These are phyloP conservation scores for Arabidopsis suecica DNA, from an alignment of 345 rosid species.

Conservation along the genomic window DNA sequence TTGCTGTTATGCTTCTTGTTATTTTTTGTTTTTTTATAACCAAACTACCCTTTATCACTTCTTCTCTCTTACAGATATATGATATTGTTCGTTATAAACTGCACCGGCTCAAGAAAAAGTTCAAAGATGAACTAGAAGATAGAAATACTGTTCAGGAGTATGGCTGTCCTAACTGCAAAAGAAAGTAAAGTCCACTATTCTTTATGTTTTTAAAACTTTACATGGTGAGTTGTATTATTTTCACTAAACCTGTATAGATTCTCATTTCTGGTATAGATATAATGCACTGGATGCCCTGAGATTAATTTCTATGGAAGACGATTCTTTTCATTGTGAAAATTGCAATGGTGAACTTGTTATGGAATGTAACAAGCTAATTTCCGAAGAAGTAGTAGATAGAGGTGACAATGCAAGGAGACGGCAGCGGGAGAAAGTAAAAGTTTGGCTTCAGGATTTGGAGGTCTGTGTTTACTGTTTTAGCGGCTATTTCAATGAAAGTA, in stretches of 20 bases:
- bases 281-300: slow-evolving; percentile 82
- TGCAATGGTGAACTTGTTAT: slow-evolving; percentile 90
- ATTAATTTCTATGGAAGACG: slow-evolving; percentile 65
- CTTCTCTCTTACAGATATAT: slow-evolving; percentile 62
- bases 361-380: slow-evolving; percentile 77
- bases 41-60: slow-evolving; percentile 3
- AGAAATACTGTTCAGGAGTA: slow-evolving; percentile 88
- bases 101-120: slow-evolving; percentile 71
- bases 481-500: not conserved
- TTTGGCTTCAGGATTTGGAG: slow-evolving; percentile 57
- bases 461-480: not conserved
- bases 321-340: slow-evolving; percentile 80
- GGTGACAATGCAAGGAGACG: slow-evolving; percentile 78
- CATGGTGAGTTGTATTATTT: not conserved
- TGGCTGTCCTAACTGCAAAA: slow-evolving; percentile 80
- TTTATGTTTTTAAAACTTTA: slow-evolving; percentile 4
- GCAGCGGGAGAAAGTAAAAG: slow-evolving; percentile 61
- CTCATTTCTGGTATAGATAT: slow-evolving; percentile 56
- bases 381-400: slow-evolving; percentile 51
- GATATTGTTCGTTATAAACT: slow-evolving; percentile 79
- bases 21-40: slow-evolving; percentile 13
- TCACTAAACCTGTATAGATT: slow-evolving; percentile 18
- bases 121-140: slow-evolving; percentile 83
- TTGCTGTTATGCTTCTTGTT: too few species aligned
- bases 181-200: slow-evolving; percentile 55